Base-by-base conservation (phyloP, 192 early-diverging fungal species). In the Coemansia umbellata region DNA sequence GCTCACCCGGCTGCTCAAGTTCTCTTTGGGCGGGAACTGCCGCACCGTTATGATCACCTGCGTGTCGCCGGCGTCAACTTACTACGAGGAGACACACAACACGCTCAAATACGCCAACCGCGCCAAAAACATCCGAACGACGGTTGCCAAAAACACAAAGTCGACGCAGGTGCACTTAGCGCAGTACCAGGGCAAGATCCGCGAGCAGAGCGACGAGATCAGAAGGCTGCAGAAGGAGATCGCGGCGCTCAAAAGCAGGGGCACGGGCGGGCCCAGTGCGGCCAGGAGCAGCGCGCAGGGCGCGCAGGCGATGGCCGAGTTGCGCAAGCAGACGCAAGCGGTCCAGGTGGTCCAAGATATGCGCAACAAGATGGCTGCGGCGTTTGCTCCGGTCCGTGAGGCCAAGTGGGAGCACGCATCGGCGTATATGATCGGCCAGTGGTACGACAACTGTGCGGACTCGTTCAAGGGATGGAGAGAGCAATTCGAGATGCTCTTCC, bases 31-130 rank as follows among this genome's bases (percentile, higher is more conserved):
- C 36, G 89, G 89, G 11, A 89, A 91, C 66, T 87, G 86, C 58
- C 78, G 80, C n/a, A 85, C 84, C 4, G 84, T 86, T 7, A 91
- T 91, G 89, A 87, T 91, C 50, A 83, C 84, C 8, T 85, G 85
- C 53, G 84, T 89, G 19, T 83, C 83, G 9, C 85, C 87, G 4
- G 79, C 81, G 10, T 68, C 74, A 10, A 59, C 71, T 15, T 81
- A 85, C 49, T 86, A 74, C 37, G 87, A 88, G 50, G 89, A 91
- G 58, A 89, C 89, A 4, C 69, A 84, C 31, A 88, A 88, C 58
- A 89, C 89, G 15, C 70, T 91, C 0, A 89, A 88, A 61, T 91
- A 89, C 44, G 86, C 87, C 0, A 84, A 80, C 60, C 74, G 89
- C 14, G 87, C 87, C 2, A 71, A 81, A 42, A 73, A 78, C 43